Evolutionary conservation across 1,284 basidiomycete genomes (phyloP).

Genomic region (Phylloporus sp.): DNA sequence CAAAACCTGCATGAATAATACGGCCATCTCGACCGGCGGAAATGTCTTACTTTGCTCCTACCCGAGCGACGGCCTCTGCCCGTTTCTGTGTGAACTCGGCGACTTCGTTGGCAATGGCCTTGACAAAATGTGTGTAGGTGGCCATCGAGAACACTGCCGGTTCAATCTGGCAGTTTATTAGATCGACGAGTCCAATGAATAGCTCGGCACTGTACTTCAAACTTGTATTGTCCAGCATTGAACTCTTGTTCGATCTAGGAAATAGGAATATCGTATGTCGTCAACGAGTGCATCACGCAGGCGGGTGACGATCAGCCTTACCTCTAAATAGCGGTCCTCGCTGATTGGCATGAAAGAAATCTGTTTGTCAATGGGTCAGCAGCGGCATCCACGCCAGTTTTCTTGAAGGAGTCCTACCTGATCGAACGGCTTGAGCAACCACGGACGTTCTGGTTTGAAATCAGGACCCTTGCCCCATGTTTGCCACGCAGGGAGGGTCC

Average conservation of each 20-base stretch:
- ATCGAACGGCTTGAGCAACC: slow-evolving; percentile 69
- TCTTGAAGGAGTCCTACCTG: no score
- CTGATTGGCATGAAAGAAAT: slow-evolving; percentile 50
- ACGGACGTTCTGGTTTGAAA: slow-evolving; percentile 55
- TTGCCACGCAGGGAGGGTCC: slow-evolving; percentile 63
- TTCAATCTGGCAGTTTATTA: slow-evolving; percentile 46
- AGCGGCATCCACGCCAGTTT: no score
- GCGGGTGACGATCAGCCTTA: background rate
- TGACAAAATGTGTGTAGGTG: slow-evolving; percentile 51
- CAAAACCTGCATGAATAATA: background rate
- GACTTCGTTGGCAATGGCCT: slow-evolving; percentile 48
- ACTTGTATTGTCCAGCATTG: slow-evolving; percentile 62
- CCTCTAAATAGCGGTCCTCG: slow-evolving; percentile 52
- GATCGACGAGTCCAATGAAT: background rate
- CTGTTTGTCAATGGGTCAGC: slow-evolving; percentile 32
- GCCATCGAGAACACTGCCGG: slow-evolving; percentile 55
- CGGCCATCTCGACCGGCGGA: background rate
- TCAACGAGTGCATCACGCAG: background rate
- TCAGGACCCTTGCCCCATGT: slow-evolving; percentile 59
- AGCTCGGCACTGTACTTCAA: slow-evolving; percentile 44
- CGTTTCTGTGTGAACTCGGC: slow-evolving; percentile 47
- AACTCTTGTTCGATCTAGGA: slow-evolving; percentile 60
- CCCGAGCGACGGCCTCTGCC: slow-evolving; percentile 37
- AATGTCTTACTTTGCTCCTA: slow-evolving; percentile 46
- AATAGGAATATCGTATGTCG: no score